Percentiles rank a stretch among this genome's conserved stretches.
These are phyloP conservation scores for Candida xyloterini DNA, from an alignment of 805 yeast genomes.

Conservation along the genomic window DNA sequence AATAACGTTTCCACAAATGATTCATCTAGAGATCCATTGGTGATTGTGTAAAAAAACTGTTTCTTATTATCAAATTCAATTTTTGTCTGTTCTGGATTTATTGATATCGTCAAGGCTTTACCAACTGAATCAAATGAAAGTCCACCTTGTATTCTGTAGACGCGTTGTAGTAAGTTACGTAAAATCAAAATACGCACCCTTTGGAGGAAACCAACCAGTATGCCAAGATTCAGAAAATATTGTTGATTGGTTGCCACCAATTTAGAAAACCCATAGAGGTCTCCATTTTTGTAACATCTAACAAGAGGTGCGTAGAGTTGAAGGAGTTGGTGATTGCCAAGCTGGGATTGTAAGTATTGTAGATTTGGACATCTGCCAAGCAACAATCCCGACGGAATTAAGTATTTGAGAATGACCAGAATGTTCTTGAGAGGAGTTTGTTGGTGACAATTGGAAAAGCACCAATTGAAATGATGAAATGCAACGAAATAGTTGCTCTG, in stretches of 20 bases:
- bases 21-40: slow-evolving; percentile 32
- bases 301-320: slow-evolving; percentile 39
- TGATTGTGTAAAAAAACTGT: slow-evolving; percentile 19
- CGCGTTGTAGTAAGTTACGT: slow-evolving; percentile 38
- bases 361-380: slow-evolving; percentile 51
- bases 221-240: slow-evolving; percentile 36
- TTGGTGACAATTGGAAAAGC: slow-evolving; percentile 37
- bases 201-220: slow-evolving; percentile 45
- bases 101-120: slow-evolving; percentile 26
- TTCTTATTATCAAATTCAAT: slow-evolving; percentile 5
- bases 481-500: slow-evolving; percentile 49
- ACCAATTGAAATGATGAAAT: slow-evolving; percentile 49
- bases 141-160: slow-evolving; percentile 16
- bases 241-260: slow-evolving; percentile 34
- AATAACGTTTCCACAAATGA: slow-evolving; percentile 47
- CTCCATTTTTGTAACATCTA: slow-evolving; percentile 39
- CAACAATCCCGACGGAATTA: slow-evolving; percentile 51
- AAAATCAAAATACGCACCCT: slow-evolving; percentile 43
- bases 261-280: slow-evolving; percentile 36
- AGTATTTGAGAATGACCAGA: slow-evolving; percentile 39
- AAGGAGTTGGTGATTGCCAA: slow-evolving; percentile 23
- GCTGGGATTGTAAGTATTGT: slow-evolving; percentile 16
- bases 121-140: slow-evolving; percentile 24
- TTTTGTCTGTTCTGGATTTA: slow-evolving; percentile 10
- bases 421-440: slow-evolving; percentile 30